Evolutionary conservation across 148 eudicot species (phyloP).

Genomic region (Gaultheria prostrata): DNA sequence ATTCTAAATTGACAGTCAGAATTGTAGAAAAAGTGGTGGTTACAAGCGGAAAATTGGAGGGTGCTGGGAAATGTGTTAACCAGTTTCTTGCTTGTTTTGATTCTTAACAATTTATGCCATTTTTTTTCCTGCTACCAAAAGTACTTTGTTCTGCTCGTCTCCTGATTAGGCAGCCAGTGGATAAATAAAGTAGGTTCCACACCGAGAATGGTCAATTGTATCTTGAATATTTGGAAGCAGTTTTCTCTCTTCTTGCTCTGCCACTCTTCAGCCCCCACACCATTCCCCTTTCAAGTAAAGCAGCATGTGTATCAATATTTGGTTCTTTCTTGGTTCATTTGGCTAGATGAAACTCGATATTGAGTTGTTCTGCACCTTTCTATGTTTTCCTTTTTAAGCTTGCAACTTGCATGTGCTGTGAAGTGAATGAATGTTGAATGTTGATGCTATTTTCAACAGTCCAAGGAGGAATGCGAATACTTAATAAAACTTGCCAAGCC

Average conservation of each 20-base stretch:
- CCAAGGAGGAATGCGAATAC: conserved; percentile 85
- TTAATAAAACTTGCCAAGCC: conserved; percentile 82
- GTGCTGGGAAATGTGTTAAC: background rate
- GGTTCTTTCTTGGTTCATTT: background rate
- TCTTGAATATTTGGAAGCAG: background rate
- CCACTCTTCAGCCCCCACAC: background rate
- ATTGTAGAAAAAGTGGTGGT: background rate
- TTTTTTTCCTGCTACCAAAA: background rate
- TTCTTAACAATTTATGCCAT: background rate
- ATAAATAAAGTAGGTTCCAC: background rate
- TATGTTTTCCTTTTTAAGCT: no score
- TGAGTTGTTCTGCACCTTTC: background rate
- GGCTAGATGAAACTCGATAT: background rate
- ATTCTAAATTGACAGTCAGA: background rate
- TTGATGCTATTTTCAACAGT: conserved; percentile 42
- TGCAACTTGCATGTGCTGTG: background rate
- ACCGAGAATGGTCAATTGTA: background rate
- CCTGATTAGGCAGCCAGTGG: background rate
- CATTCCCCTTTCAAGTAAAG: background rate
- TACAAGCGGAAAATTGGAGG: background rate
- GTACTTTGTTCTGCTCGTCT: background rate
- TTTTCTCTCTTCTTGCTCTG: background rate
- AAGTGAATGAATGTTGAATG: conserved; percentile 8
- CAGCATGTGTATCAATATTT: background rate
- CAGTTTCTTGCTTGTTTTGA: background rate